Evolutionary conservation across 352 stramenopile species (phyloP).

Genomic region (Globisporangium cylindrosporum): DNA sequence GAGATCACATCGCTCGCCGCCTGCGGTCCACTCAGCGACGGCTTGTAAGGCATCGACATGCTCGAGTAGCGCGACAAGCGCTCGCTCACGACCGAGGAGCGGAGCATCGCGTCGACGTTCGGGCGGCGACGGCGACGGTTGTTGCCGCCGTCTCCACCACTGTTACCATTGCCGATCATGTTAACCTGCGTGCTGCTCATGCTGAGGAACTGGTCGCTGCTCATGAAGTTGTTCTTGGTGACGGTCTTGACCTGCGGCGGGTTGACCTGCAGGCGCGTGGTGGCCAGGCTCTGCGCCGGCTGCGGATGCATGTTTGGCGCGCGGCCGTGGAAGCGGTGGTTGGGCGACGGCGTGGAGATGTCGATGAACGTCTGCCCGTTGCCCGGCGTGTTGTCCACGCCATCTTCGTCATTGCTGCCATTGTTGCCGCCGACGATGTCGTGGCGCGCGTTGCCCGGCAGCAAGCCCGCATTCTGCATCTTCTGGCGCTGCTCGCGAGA

Average conservation of each 20-base stretch:
- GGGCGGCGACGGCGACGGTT: constrained; percentile 42
- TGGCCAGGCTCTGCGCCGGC: neutral
- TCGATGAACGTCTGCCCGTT: constrained; percentile 60
- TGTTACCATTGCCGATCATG: constrained; percentile 25
- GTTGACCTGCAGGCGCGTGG: constrained; percentile 18
- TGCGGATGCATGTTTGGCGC: constrained; percentile 16
- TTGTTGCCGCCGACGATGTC: neutral
- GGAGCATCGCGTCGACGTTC: constrained; percentile 68
- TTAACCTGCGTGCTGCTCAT: constrained; percentile 31
- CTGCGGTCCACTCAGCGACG: constrained; percentile 31
- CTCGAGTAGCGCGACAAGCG: constrained; percentile 49
- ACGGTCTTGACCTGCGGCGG: constrained; percentile 27
- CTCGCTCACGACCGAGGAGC: constrained; percentile 57
- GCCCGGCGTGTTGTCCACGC: constrained; percentile 47
- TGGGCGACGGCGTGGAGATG: constrained; percentile 62
- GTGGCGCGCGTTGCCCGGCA: constrained; percentile 15
- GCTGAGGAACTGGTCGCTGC: constrained; percentile 52
- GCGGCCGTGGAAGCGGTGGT: constrained; percentile 19
- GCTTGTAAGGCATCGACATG: constrained; percentile 43
- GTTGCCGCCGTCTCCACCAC: constrained; percentile 20
- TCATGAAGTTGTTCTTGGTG: constrained; percentile 55
- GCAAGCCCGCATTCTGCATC: constrained; percentile 31
- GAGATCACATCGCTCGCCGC: constrained; percentile 46
- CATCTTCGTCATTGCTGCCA: constrained; percentile 13
- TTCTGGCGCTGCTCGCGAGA: constrained; percentile 43